Conservation (phyloP, 176 grass and related monocot genomes). For the Zoysia japonica region DNA sequence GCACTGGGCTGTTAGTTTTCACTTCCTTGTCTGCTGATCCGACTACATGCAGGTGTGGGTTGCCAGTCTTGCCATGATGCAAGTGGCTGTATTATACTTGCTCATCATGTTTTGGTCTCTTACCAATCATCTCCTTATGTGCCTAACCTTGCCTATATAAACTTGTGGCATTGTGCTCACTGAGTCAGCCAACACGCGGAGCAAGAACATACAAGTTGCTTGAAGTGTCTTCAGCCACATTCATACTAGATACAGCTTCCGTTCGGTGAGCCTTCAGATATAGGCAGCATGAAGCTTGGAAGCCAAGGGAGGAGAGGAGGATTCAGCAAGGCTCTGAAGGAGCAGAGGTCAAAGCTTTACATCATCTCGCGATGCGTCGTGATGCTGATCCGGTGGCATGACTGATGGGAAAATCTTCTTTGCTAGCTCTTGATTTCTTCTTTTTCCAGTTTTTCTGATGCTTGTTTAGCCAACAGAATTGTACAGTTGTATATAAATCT, state of each 20-base stretch:
- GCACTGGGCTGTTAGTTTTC: conserved; percentile 30
- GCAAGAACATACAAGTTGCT: conserved; percentile 9
- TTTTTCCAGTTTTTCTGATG: neutral
- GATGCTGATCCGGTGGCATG: conserved; percentile 60
- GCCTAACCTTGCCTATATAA: conserved; percentile 40
- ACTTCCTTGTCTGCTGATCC: conserved; percentile 42
- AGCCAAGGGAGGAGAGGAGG: conserved; percentile 40
- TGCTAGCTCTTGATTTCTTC: conserved; percentile 12
- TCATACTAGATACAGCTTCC: neutral
- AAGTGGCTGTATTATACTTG: neutral
- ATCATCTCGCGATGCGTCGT: conserved; percentile 55
- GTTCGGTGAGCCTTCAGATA: neutral
- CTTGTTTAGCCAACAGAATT: conserved; percentile 27
- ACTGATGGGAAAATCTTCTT: conserved; percentile 19
- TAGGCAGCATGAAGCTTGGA: conserved; percentile 42
- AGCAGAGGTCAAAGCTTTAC: conserved; percentile 56
- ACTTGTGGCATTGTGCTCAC: neutral
- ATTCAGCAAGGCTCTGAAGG: conserved; percentile 44
- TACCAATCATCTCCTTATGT: conserved; percentile 16
- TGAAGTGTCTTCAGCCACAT: neutral
- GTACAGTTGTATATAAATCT: conserved; percentile 24
- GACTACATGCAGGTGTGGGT: conserved; percentile 36
- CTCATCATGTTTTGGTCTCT: neutral
- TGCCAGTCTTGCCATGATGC: conserved; percentile 45
- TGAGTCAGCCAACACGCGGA: conserved; percentile 11